These are phyloP conservation scores for Apocynum venetum DNA, from an alignment of 257 asterid species.

Conservation along the genomic window DNA sequence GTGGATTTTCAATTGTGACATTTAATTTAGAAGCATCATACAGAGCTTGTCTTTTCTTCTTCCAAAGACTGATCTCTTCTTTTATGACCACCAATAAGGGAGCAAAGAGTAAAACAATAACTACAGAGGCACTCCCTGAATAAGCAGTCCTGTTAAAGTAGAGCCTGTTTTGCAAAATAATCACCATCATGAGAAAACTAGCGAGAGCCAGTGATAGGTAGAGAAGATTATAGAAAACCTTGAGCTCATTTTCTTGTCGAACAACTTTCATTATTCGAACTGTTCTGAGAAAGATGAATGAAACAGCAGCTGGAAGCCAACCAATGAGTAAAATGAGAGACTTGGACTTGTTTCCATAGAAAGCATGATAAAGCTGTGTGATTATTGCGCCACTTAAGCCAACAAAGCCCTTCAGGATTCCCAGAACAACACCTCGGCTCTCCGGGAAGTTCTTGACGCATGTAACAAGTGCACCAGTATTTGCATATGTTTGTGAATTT, in stretches of 20 bases:
- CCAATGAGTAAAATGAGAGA: constrained; percentile 47
- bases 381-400: constrained; percentile 72
- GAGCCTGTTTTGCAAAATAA: constrained; percentile 35
- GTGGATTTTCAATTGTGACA: constrained; percentile 16
- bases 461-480: constrained; percentile 58
- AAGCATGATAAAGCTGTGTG: constrained; percentile 47
- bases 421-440: constrained; percentile 53
- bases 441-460: constrained; percentile 70
- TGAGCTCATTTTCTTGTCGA: constrained; percentile 36
- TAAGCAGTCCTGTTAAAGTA: constrained; percentile 25
- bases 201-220: constrained; percentile 42
- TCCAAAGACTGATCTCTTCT: constrained; percentile 38
- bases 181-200: constrained; percentile 44
- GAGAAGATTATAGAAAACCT: constrained; percentile 41
- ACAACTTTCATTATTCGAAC: constrained; percentile 35
- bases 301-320: constrained; percentile 61
- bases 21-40: constrained; percentile 9
- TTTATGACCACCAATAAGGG: constrained; percentile 30
- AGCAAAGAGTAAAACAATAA: constrained; percentile 33
- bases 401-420: constrained; percentile 50
- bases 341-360: constrained; percentile 40
- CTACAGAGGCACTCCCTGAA: constrained; percentile 32
- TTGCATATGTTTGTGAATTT: constrained; percentile 55
- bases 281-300: constrained; percentile 36
- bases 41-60: constrained; percentile 7